phyloP scores from a whole-genome alignment of 2,329 filamentous ascomycete species.

The Colletotrichum caudatum region DNA sequence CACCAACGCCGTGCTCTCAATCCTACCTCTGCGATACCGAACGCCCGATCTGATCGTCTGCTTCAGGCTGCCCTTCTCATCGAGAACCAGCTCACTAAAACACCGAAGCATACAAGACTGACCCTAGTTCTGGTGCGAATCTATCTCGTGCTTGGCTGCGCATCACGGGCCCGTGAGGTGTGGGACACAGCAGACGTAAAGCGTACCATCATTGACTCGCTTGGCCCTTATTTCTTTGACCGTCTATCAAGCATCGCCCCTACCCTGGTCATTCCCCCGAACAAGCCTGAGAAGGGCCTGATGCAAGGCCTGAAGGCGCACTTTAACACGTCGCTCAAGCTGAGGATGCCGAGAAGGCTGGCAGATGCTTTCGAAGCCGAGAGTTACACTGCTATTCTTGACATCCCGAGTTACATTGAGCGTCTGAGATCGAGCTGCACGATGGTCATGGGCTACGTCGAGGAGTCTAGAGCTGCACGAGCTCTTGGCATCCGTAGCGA shows the following conservation, averaged over 20 bases:
- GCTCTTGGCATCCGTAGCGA: constrained; percentile 56
- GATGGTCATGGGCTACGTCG: constrained; percentile 63
- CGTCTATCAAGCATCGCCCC: constrained; percentile 66
- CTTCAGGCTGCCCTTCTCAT: constrained; percentile 64
- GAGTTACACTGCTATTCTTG: constrained; percentile 64
- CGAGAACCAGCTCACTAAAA: constrained; percentile 60
- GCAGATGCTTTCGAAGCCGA: constrained; percentile 62
- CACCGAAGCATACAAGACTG: constrained; percentile 60
- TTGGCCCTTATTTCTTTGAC: constrained; percentile 67
- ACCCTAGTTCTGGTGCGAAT: constrained; percentile 65
- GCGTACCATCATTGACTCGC: constrained; percentile 67
- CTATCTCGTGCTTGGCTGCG: constrained; percentile 64
- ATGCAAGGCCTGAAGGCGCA: constrained; percentile 59
- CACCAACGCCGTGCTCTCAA: constrained; percentile 23
- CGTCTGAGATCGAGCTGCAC: constrained; percentile 63
- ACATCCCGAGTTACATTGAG: constrained; percentile 59
- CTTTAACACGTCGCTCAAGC: constrained; percentile 59
- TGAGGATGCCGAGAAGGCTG: constrained; percentile 57
- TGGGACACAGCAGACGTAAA: constrained; percentile 68
- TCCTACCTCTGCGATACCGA: constrained; percentile 13
- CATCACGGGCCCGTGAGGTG: constrained; percentile 58
- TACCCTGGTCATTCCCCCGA: constrained; percentile 50
- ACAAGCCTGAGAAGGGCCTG: constrained; percentile 46
- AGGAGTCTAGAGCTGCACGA: constrained; percentile 62
- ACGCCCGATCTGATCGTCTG: constrained; percentile 48